Base-by-base conservation (phyloP, 1,139 yeast species). In the Trichomonascaceae sp. region DNA sequence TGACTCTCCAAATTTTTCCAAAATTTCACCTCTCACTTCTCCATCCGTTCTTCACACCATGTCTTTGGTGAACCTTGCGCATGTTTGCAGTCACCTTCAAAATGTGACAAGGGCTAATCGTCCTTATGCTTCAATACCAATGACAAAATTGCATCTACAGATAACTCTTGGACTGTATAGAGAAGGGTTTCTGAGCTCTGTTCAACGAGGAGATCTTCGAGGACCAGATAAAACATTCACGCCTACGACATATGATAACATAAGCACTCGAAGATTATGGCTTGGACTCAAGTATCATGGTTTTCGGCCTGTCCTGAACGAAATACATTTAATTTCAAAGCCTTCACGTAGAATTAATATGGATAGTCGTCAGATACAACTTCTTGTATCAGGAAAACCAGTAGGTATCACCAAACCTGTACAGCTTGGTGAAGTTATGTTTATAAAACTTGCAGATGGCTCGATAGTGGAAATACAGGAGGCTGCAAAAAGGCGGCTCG, bases 231-330 rank as follows among this genome's bases (percentile, higher is more conserved):
- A 65, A 39, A 72, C 67, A 13, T 85, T 87, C 17, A 83, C 82
- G 0, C 96, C 90, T 43, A 89, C 87, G 30, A 90, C 98, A 0
- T 90, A 85, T 45, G 96, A 88, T 67, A 91, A 93, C 66, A 82
- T 93, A 47, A 74, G 96, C 17, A 81, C 95, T 0, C 82, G 99
- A 66, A 80, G 96, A 63, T 78, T 93, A 57, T 93, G 99, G 99
- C 71, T 93, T 19, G 95, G 91, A 1, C 75, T 93, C 66, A 93
- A 93, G 68, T 93, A 95, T 70, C 82, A 95, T 66, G 83, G 88
- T 61, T 83, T 85, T 66, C 76, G 77, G 59, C 85, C 96, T 0
- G 96, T 93, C 12, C 76, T 93, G 60, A 78, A 84, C 59, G 79
- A 82, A 55, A 81, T 91, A 65, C 78, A 81, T 43, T 76, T 93